Base-by-base conservation (phyloP, 2,329 filamentous ascomycete species). In the Xylariaceae sp. region DNA sequence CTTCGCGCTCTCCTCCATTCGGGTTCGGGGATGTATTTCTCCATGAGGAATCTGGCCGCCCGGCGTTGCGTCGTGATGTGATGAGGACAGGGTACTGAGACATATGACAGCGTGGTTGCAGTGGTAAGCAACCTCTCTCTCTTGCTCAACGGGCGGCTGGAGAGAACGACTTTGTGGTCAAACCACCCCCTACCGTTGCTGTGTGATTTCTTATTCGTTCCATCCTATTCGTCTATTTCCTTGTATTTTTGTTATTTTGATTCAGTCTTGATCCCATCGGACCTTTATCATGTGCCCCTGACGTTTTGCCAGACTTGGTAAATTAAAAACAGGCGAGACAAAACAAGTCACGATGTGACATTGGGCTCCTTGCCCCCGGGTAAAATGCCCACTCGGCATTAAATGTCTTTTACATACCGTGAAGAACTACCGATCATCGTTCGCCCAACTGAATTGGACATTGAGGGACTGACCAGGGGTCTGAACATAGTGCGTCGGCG, bases 41-140 rank as follows among this genome's bases (percentile, higher is more conserved):
- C 44, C 51, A 63, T 61, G 56, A 58, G 61, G 59, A 57, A 61
- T 63, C 61, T 55, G 42, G 52, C 57, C 35, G 53, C 44, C 39
- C 55, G 57, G 47, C 54, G 51, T 51, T 51, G 39, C 45, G 42
- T n/a, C 10, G 37, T 11, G 44, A 37, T 34, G 39, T 61, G 44
- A 18, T 3, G 8, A 8, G 47, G 17, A 42, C 37, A 13, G 47
- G 7, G 17, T 49, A 7, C 15, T 11, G 11, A 49, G 17, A 23
- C 15, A 49, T 18, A 10, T 9, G 47, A 9, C 17, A 49, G 17
- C 17, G 47, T 30, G 17, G 17, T 49, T 45, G 47, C 8, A 30
- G 47, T 49, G 37, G 53, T 51, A 54, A 56, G 53, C 39, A 53
- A 42, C 55, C 23, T 30, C 23, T 30, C 23, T 30, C 23, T 30